Percentiles rank a stretch among this genome's conserved stretches.
Evolutionary conservation across 805 yeast species (phyloP).

Genomic region (Saturnispora kantuleensis): DNA sequence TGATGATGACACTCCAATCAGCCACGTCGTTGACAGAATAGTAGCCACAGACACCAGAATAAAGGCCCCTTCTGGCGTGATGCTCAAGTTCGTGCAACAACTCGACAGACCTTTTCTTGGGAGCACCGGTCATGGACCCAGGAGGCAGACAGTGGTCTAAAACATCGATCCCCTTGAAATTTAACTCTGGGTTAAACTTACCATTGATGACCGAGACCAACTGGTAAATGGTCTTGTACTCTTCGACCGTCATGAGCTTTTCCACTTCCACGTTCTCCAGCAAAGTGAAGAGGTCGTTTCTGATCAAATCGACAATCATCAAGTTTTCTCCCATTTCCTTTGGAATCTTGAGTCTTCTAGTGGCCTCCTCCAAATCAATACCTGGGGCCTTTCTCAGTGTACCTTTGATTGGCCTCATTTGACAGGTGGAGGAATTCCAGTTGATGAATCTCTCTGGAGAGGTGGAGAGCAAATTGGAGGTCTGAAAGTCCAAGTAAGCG

Average conservation of each 20-base stretch:
- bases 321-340: constrained; percentile 93
- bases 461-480: constrained; percentile 62
- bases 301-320: constrained; percentile 92
- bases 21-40: constrained; percentile 83
- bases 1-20: constrained; percentile 93
- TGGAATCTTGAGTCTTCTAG: constrained; percentile 59
- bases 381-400: constrained; percentile 64
- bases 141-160: constrained; percentile 81
- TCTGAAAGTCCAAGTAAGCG: constrained; percentile 62
- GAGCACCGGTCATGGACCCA: constrained; percentile 99
- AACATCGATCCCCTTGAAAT: constrained; percentile 66
- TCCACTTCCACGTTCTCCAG: constrained; percentile 58
- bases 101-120: constrained; percentile 87
- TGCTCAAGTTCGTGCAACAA: constrained; percentile 53
- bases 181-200: constrained; percentile 22
- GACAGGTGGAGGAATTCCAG: constrained; percentile 59
- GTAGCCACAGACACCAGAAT: constrained; percentile 93
- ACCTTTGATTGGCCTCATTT: constrained; percentile 92
- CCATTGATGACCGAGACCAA: constrained; percentile 86
- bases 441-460: constrained; percentile 91
- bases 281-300: constrained; percentile 77
- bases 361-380: constrained; percentile 50
- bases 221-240: constrained; percentile 83
- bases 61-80: constrained; percentile 63
- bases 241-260: constrained; percentile 85